Evolutionary conservation across 192 early-diverging fungal genomes (phyloP).

Genomic region (Dimargaris verticillata): DNA sequence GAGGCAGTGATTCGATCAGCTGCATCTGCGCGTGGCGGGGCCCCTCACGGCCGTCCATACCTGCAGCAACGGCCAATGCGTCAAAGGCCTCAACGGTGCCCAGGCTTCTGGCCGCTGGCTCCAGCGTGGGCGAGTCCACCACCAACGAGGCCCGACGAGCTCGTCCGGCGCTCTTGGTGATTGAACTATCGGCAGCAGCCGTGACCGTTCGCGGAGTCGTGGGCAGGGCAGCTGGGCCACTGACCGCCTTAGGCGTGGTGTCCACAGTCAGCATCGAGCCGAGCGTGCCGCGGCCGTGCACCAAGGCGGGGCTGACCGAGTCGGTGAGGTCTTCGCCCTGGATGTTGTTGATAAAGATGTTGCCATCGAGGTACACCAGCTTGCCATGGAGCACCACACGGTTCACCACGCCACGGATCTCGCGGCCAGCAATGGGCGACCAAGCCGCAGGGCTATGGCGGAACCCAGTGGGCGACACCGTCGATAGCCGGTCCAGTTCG

Average conservation of each 20-base stretch:
- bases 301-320: background rate
- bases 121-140: background rate
- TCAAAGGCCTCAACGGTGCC: too few species aligned
- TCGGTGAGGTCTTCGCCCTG: constrained; percentile 7
- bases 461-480: constrained; percentile 22
- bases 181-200: background rate
- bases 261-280: background rate
- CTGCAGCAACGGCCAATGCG: background rate
- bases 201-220: background rate
- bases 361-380: constrained; percentile 78
- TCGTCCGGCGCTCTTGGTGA: background rate
- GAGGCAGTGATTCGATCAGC: constrained; percentile 11
- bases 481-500: constrained; percentile 58
- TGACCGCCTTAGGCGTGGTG: background rate
- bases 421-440: constrained; percentile 44
- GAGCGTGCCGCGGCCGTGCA: background rate
- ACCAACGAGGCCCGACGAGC: background rate
- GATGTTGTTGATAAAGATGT: constrained; percentile 19
- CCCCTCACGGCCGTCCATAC: background rate
- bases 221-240: background rate
- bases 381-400: constrained; percentile 79
- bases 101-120: too few species aligned
- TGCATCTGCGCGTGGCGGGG: background rate
- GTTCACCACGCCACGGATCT: constrained; percentile 54
- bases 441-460: constrained; percentile 20